Conservation (phyloP, 2,329 filamentous ascomycete genomes). For the Aureobasidium sp. region DNA sequence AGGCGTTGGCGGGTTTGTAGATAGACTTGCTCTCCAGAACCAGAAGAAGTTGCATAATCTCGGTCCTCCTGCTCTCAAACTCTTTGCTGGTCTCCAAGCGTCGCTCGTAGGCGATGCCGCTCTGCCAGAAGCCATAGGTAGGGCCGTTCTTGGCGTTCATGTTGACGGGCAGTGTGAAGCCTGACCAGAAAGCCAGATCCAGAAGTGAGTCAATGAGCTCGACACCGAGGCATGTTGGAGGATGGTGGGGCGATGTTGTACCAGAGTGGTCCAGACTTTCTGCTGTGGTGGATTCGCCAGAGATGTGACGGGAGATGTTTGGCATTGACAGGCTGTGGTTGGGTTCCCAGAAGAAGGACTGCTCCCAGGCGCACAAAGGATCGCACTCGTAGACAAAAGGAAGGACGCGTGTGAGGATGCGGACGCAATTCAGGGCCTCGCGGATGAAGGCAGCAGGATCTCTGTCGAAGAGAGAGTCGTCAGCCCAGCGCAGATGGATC, state of each 20-base stretch:
- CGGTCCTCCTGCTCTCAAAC: constrained; percentile 84
- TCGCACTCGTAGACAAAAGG: constrained; percentile 92
- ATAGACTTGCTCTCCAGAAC: constrained; percentile 85
- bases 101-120: constrained; percentile 90
- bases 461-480: constrained; percentile 54
- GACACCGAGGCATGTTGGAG: constrained; percentile 50
- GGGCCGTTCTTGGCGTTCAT: constrained; percentile 47
- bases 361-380: constrained; percentile 74
- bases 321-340: not conserved
- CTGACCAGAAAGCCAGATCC: constrained; percentile 85
- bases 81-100: constrained; percentile 84
- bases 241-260: not conserved
- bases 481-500: constrained; percentile 75
- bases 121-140: constrained; percentile 95
- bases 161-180: constrained; percentile 68
- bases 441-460: constrained; percentile 21
- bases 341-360: constrained; percentile 78
- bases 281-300: constrained; percentile 44
- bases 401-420: constrained; percentile 79
- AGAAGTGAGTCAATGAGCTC: constrained; percentile 85
- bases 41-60: constrained; percentile 78
- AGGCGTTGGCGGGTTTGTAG: constrained; percentile 67
- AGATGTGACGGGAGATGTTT: not conserved
- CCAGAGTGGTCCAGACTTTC: not conserved
- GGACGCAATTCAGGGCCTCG: constrained; percentile 91